These are phyloP conservation scores for Arachnomyces sp. DNA, from an alignment of 2,329 filamentous ascomycete genomes.

Conservation along the genomic window DNA sequence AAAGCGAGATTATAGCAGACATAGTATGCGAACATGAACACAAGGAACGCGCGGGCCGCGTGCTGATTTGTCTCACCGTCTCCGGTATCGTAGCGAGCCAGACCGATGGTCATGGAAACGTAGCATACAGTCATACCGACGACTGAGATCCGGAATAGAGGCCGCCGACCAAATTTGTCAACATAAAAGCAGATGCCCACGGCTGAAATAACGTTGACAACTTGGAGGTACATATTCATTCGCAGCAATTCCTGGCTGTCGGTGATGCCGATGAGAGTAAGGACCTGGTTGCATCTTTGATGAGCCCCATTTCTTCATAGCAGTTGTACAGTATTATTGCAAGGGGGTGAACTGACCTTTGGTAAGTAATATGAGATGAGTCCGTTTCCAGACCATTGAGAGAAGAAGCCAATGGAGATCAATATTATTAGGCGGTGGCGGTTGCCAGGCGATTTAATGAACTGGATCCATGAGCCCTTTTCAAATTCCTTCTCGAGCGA, in stretches of 20 bases:
- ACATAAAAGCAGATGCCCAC: conserved; percentile 26
- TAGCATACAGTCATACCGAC: conserved; percentile 39
- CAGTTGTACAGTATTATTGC: too few relatives aligned
- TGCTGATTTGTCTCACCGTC: conserved; percentile 15
- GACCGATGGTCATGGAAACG: conserved; percentile 36
- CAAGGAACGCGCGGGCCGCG: conserved; percentile 32
- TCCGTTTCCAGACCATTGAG: conserved; percentile 49
- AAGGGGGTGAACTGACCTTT: conserved; percentile 14
- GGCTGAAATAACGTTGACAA: conserved; percentile 13
- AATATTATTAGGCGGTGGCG: conserved; percentile 46
- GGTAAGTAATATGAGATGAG: conserved; percentile 32
- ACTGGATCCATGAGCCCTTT: conserved; percentile 11
- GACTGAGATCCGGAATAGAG: conserved; percentile 36
- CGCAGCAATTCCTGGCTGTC: conserved; percentile 11
- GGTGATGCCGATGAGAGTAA: conserved; percentile 13
- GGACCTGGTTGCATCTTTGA: conserved; percentile 3
- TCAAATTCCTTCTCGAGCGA: conserved; percentile 11
- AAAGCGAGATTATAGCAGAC: conserved; percentile 34
- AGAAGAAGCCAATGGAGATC: conserved; percentile 47
- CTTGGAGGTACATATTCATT: conserved; percentile 12
- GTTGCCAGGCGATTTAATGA: conserved; percentile 36
- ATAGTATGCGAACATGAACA: conserved; percentile 39
- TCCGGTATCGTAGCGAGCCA: conserved; percentile 25
- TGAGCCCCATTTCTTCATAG: not conserved
- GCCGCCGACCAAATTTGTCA: conserved; percentile 35